These are phyloP conservation scores for Daphne laureola DNA, from an alignment of 441 rosid genomes.

Conservation along the genomic window DNA sequence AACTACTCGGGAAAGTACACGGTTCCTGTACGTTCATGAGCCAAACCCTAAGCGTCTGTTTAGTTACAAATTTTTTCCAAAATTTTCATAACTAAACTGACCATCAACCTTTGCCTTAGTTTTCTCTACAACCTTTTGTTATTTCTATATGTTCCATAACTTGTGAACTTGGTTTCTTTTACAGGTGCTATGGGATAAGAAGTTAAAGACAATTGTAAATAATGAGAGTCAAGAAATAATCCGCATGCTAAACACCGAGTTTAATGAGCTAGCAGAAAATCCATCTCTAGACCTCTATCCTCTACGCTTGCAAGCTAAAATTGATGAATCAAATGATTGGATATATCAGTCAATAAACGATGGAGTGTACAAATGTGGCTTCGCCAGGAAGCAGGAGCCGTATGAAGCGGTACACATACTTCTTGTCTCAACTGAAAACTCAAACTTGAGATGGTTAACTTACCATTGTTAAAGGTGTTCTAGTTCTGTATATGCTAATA, in stretches of 20 bases:
- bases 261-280: slow-evolving; percentile 66
- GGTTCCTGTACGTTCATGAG: slow-evolving; percentile 62
- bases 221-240: slow-evolving; percentile 81
- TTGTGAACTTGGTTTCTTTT: slow-evolving; percentile 6
- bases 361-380: slow-evolving; percentile 86
- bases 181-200: slow-evolving; percentile 92
- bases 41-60: slow-evolving; percentile 4
- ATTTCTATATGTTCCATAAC: slow-evolving; percentile 9
- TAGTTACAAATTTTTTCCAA: no score
- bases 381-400: slow-evolving; percentile 75
- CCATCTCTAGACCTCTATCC: slow-evolving; percentile 71
- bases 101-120: background rate
- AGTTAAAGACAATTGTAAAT: slow-evolving; percentile 71
- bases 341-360: slow-evolving; percentile 59
- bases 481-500: background rate
- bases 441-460: slow-evolving; percentile 1
- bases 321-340: slow-evolving; percentile 74
- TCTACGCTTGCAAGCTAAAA: slow-evolving; percentile 35
- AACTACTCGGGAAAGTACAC: slow-evolving; percentile 72
- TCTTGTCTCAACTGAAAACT: background rate
- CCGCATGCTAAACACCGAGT: slow-evolving; percentile 73
- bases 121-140: background rate
- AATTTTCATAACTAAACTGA: no score
- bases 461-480: background rate
- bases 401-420: slow-evolving; percentile 62